Conservation (phyloP, 192 early-diverging fungal genomes). For the Allomyces macrogynus region DNA sequence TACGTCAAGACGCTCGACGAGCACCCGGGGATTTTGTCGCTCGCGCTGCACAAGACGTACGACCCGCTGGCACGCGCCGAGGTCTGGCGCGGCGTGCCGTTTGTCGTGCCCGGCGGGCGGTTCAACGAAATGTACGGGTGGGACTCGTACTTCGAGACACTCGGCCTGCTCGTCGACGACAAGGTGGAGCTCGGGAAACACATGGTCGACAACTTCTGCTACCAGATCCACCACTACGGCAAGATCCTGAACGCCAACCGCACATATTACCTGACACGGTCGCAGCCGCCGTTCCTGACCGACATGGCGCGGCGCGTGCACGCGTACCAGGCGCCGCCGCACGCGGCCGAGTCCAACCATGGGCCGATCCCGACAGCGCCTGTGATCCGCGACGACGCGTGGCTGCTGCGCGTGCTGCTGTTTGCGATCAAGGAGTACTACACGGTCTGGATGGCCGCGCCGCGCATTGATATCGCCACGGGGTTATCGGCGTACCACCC, state of each 20-base stretch:
- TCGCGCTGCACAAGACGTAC: conserved; percentile 33
- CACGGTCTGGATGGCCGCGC: conserved; percentile 68
- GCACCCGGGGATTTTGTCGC: conserved; percentile 69
- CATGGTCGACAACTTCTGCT: conserved; percentile 96
- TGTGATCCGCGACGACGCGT: conserved; percentile 28
- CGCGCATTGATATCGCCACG: conserved; percentile 49
- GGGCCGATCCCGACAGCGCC: conserved; percentile 12
- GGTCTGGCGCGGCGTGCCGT: conserved; percentile 52
- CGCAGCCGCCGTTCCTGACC: conserved; percentile 94
- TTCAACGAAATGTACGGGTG: conserved; percentile 99
- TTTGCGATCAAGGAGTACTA: conserved; percentile 83
- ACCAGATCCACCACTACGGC: conserved; percentile 93
- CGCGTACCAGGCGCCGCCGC: conserved; percentile 26
- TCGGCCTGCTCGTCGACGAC: conserved; percentile 72
- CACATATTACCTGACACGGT: conserved; percentile 85
- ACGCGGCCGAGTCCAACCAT: conserved; percentile 8
- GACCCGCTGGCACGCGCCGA: not conserved
- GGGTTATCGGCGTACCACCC: conserved; percentile 71
- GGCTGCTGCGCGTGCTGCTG: conserved; percentile 45
- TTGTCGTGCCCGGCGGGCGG: conserved; percentile 92
- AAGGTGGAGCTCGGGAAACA: conserved; percentile 65
- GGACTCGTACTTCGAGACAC: conserved; percentile 88
- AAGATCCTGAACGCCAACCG: conserved; percentile 98
- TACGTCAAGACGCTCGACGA: conserved; percentile 85
- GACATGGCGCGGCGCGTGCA: conserved; percentile 84